Evolutionary conservation across 805 yeast genomes (phyloP), one percentile per base, ranked within the genome.

Genomic region (Nakazawaea holstii): DNA sequence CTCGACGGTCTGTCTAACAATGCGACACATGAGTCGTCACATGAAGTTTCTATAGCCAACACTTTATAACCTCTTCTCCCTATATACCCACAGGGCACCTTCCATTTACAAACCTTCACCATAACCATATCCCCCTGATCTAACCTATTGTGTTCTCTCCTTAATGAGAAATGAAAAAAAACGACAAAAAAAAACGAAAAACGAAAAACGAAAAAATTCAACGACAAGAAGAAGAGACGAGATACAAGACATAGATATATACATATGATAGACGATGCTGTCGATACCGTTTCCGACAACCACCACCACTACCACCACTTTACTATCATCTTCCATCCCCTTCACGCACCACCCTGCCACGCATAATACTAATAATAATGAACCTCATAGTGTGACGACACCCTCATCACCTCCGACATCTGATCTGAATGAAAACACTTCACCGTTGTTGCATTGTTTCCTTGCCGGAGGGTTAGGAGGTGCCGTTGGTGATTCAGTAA

Each of bases 391-490:
- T 29, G 28, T 33, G 14, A 33, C 30, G 17, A 6, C 42, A 32
- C 29, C 53, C 29, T n/a, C 48, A 32, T 29, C 43, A 43, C 9
- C 39, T 13, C 35, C 49, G 36, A 20, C 42, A 26, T 27, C 31
- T 6, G 48, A 39, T 30, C 24, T 28, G 11, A 20, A 15, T 7
- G 35, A 40, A 20, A 30, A 41, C 47, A 45, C 51, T 37, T 69
- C 80, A 0, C 76, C 85, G 6, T 64, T 84, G 24, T 39, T 76
- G 52, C 73, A 77, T 58, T 79, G 89, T 59, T 72, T 89, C 72
- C 47, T 90, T 35, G 96, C 97, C 0, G 99, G 99, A 37, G 97
- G 96, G 0, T 66, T 92, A 42, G 99, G 99, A 7, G 99, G 98
- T 1, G 82, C 87, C 46, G 78, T 91, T 35, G 98, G 97, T 11